Evolutionary conservation across 1,284 basidiomycete genomes (phyloP), one percentile per base, ranked within the genome.

Genomic region (Trichosporon inkin): DNA sequence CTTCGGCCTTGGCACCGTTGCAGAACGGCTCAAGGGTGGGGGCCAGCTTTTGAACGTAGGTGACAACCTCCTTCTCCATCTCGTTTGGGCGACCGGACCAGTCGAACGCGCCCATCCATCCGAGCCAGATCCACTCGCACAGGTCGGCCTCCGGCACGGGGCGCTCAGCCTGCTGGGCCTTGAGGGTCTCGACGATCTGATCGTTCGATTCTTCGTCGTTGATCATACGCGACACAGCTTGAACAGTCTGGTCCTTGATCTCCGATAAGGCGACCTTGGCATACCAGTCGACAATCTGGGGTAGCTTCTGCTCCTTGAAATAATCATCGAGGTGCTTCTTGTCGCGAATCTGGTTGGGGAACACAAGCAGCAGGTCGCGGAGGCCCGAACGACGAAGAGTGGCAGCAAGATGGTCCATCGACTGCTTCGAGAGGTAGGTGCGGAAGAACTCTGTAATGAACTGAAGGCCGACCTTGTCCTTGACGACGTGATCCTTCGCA

Each of bases 401-500:
- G 13, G 81, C 80, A 16, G 88, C 84, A 63, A 96, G 85, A 70
- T 92, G 88, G 54, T 94, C 93, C 83, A 94, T 92, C 16, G 86
- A 83, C 75, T 89, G 88, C 68, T 88, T 86, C 40, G 82, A 73
- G 57, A 95, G 83, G 59, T 62, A 62, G 51, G 56, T 49, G 54
- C 86, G 86, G 81, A 94, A 88, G 75, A 95, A 84, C 64, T 83
- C 79, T 39, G 88, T 89, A 70, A 97, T 76, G 64, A 93, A 86
- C 68, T 81, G 82, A 67, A 93, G 80, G 37, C 90, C 85, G 57
- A 91, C 82, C 71, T 89, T 87, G 69, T 97, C 93, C 81, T 97
- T 97, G 73, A 94, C 84, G 63, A 98, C 84, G 76, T 96, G 92
- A 69, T 97, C 94, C 79, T 92, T 95, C 68, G 89, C 87, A 69